Evolutionary conservation across 2,329 filamentous ascomycete genomes (phyloP).

Genomic region (Trichoderma gracile): DNA sequence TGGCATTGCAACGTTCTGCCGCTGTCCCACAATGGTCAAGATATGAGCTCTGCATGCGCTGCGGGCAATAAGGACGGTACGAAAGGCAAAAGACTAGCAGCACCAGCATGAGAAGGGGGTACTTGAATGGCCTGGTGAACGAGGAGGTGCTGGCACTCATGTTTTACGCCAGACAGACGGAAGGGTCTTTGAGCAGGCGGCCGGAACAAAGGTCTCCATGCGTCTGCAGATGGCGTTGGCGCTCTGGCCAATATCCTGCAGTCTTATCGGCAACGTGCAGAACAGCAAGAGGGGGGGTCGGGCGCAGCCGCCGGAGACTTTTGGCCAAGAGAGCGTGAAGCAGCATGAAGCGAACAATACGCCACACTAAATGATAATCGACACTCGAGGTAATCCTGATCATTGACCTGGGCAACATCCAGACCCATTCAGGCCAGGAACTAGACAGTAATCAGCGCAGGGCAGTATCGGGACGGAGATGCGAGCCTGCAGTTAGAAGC

Average conservation of each 20-base stretch:
- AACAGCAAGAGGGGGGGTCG: neutral
- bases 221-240: neutral
- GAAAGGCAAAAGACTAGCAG: neutral
- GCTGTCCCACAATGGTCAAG: neutral
- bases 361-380: neutral
- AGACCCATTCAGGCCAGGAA: neutral
- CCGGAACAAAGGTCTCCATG: neutral
- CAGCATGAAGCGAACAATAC: neutral
- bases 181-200: constrained; percentile 4
- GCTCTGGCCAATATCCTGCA: constrained; percentile 2
- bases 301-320: neutral
- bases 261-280: neutral
- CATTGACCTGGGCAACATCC: constrained; percentile 1
- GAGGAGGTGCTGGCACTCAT: constrained; percentile 4
- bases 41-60: neutral
- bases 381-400: neutral
- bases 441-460: neutral
- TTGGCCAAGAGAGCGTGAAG: neutral
- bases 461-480: neutral
- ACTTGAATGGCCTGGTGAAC: neutral
- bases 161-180: constrained; percentile 7
- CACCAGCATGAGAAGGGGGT: neutral
- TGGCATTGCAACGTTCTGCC: neutral
- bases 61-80: neutral
- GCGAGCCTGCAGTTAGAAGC: neutral